Evolutionary conservation across 148 eudicot species (phyloP).

Genomic region (Dianthus caryophyllus): DNA sequence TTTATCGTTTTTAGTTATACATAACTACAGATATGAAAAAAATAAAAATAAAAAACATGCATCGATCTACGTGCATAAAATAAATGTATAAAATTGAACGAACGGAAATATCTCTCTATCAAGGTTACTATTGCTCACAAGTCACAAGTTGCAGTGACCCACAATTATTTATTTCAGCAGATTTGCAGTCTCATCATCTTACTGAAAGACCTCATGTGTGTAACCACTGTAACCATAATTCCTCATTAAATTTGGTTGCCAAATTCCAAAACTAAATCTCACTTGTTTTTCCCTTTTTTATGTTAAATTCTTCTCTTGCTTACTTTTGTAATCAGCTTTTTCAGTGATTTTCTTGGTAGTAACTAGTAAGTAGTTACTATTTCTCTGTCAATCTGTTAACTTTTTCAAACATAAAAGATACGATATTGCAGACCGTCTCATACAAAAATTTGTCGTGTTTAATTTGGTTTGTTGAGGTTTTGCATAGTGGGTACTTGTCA

Average conservation of each 20-base stretch:
- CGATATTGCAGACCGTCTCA: too few relatives aligned
- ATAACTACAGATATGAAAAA: too few relatives aligned
- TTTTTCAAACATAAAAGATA: too few relatives aligned
- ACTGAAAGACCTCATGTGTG: conserved; percentile 9
- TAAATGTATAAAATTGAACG: too few relatives aligned
- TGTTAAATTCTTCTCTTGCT: conserved; percentile 7
- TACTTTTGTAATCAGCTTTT: background rate
- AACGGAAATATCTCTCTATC: too few relatives aligned
- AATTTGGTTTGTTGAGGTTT: too few relatives aligned
- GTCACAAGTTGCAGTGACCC: conserved; percentile 20
- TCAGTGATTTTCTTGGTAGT: background rate
- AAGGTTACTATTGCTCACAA: too few relatives aligned
- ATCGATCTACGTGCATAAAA: too few relatives aligned
- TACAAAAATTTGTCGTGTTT: too few relatives aligned
- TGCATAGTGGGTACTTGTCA: too few relatives aligned
- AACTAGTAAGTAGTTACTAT: background rate
- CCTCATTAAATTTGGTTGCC: conserved; percentile 3
- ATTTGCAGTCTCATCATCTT: conserved; percentile 7
- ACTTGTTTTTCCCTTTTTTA: background rate
- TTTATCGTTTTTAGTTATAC: too few relatives aligned
- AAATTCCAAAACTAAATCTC: conserved; percentile 13
- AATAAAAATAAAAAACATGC: too few relatives aligned
- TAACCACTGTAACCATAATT: conserved; percentile 5
- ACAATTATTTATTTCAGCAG: conserved; percentile 14
- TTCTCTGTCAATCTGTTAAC: background rate